Base-by-base conservation (phyloP, 345 rosid genomes). In the Eucalyptus urophylla region DNA sequence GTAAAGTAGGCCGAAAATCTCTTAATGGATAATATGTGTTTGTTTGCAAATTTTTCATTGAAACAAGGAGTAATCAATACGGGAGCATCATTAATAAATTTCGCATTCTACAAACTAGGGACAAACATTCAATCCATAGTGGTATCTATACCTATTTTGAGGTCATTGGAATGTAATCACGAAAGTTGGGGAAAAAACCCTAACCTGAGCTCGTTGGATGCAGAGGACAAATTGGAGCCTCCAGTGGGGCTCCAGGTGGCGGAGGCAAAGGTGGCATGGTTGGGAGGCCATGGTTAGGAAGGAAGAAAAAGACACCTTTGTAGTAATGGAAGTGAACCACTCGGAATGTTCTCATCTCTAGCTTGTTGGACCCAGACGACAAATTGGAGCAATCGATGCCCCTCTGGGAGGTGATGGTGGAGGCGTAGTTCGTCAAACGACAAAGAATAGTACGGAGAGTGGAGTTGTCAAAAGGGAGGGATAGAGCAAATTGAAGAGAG, bases 1-100 rank as follows among this genome's bases (percentile, higher is more conserved):
- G 92, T 87, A 97, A 92, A 86, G 98, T 90, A 95, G 95, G 96
- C 92, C 92, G 89, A 6, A 97, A 93, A 88, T 98, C 98, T 69
- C 94, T 93, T 97, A 93, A 91, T 97, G 94, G 6, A 93, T 89
- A 29, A 92, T 92, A 53, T 95, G 95, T 86, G 96, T 96, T 99
- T 86, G 96, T 96, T 99, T 97, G 95, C 91, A 90, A 93, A 89
- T 40, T 88, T 31, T 37, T 49, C 91, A 86, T 31, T 25, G 53
- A 43, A 31, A 51, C 5, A n/a, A 65, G 15, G 49, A 86, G 65
- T 53, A 80, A 87, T 69, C 54, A 89, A 49, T 62, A 13, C 0
- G 76, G n/a, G 37, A 16, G 3, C 76, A n/a, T n/a, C 19, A 15
- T 67, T 31, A 31, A 31, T 31, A 15, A 4, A 16, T 8, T 69